Base-by-base conservation (phyloP, 768 basidiomycete species). In the Leccinum pellstonianum region DNA sequence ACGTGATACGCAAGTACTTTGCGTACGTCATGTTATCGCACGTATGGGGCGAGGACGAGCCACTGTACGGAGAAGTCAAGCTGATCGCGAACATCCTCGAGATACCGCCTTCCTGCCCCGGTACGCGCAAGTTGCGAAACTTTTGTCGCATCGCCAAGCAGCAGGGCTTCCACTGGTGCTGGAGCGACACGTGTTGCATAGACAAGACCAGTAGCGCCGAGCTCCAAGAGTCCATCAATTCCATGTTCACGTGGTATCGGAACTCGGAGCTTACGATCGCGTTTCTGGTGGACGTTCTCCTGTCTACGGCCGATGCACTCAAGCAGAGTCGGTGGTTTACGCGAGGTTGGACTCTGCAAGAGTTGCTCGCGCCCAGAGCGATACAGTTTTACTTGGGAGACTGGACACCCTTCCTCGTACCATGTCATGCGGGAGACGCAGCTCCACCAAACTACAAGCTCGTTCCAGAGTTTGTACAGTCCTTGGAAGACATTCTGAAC, bases 221-320 rank as follows among this genome's bases (percentile, higher is more conserved):
- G 48, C 62, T 73, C 3, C 66, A 70, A 15, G 72, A 74, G 38
- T 67, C 73, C 55, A 68, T 74, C 48, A 64, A 66, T n/a, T 68
- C 67, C 52, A 74, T 74, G 73, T 75, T 75, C 25, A 63, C 25
- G 14, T 74, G 73, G 73, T 74, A 73, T 31, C 62, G 70, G 27
- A 66, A 68, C 35, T 71, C 73, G 0, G 57, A 61, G 2, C 55
- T 75, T 33, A 75, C 73, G n/a, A 60, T 73, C 27, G 65, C 69
- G n/a, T 69, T 73, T 54, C 62, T 74, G 8, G 15, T 48, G 25
- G 70, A 71, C 15, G 67, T 71, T 29, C 57, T 57, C 37, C 47
- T 59, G 4, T 41, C 60, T 17, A 62, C 59, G 1, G 31, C 33
- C 2, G 61, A 62, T 0, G 63, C 63, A 10, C 64, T 72, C 57